A percentile compares a stretch with the other conserved stretches of the same genome.
These are phyloP conservation scores for Colletotrichum cereale DNA, from an alignment of 2,329 filamentous ascomycete species.

Conservation along the genomic window DNA sequence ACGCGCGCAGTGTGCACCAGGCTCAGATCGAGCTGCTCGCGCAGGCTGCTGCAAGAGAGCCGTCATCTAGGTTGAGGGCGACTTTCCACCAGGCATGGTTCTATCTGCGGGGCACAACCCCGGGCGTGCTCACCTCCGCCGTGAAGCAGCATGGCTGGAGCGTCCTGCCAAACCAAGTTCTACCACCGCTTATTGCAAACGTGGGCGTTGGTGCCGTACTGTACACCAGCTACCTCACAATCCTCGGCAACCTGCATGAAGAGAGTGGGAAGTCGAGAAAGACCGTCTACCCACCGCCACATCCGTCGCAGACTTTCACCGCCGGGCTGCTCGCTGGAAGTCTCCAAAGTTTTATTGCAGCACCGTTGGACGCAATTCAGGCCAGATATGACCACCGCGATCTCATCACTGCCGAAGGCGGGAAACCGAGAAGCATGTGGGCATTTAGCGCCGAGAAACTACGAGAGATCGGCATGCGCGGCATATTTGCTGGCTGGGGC, in stretches of 20 bases:
- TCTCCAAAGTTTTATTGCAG: conserved; percentile 78
- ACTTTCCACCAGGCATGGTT: conserved; percentile 58
- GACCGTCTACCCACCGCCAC: conserved; percentile 78
- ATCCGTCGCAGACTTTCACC: conserved; percentile 72
- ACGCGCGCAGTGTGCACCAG: conserved; percentile 66
- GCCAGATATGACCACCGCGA: conserved; percentile 75
- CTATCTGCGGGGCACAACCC: conserved; percentile 73
- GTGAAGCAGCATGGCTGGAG: conserved; percentile 78
- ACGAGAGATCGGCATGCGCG: conserved; percentile 77
- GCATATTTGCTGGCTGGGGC: conserved; percentile 80
- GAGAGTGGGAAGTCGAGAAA: conserved; percentile 69
- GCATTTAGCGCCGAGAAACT: conserved; percentile 73
- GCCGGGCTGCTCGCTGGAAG: conserved; percentile 78
- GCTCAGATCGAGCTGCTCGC: conserved; percentile 55
- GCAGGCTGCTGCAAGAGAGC: conserved; percentile 52
- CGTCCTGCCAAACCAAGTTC: conserved; percentile 80
- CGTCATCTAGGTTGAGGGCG: conserved; percentile 48
- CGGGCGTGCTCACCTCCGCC: conserved; percentile 76
- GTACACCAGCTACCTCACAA: conserved; percentile 81
- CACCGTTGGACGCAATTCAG: conserved; percentile 81
- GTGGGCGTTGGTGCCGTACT: conserved; percentile 79
- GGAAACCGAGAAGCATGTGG: conserved; percentile 76
- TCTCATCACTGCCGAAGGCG: conserved; percentile 56
- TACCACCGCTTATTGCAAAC: conserved; percentile 81
- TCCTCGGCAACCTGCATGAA: conserved; percentile 74